Conservation (phyloP, 768 basidiomycete genomes). For the Collybia sordida region DNA sequence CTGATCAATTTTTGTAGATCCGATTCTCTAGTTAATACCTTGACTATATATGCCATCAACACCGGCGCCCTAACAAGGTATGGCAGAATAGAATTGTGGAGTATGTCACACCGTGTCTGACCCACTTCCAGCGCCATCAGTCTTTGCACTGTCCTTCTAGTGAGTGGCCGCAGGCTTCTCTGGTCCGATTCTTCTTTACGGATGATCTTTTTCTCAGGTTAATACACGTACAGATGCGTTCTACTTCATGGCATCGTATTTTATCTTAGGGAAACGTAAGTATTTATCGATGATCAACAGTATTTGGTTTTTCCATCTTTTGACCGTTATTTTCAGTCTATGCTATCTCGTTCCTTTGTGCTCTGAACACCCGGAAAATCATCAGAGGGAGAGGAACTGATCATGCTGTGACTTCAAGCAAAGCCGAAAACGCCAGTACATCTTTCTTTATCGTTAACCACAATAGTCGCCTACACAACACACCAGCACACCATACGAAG, state of each 20-base stretch:
- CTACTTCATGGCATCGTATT: slow-evolving; percentile 6
- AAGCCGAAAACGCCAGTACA: slow-evolving; percentile 1
- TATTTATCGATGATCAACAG: background rate
- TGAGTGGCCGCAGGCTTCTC: background rate
- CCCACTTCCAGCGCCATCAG: background rate
- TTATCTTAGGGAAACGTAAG: slow-evolving; percentile 3
- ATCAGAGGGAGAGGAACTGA: slow-evolving; percentile 54
- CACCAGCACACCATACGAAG: slow-evolving; percentile 1
- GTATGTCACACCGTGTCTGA: background rate
- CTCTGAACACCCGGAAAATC: slow-evolving; percentile 56
- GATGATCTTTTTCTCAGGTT: background rate
- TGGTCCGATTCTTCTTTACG: background rate
- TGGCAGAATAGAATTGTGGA: slow-evolving; percentile 7
- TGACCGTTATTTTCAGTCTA: slow-evolving; percentile 29
- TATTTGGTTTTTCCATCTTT: background rate
- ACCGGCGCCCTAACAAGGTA: slow-evolving; percentile 63
- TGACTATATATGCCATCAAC: slow-evolving; percentile 62
- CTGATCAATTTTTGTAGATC: slow-evolving; percentile 31
- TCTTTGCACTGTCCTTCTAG: background rate
- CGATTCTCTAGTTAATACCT: slow-evolving; percentile 53
- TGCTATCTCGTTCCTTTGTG: slow-evolving; percentile 38
- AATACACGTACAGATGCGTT: background rate
- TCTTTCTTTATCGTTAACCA: background rate
- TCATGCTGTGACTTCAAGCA: slow-evolving; percentile 22
- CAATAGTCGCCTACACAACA: background rate